phyloP scores from a whole-genome alignment of 257 asterid genomes.

The Salvia splendens region DNA sequence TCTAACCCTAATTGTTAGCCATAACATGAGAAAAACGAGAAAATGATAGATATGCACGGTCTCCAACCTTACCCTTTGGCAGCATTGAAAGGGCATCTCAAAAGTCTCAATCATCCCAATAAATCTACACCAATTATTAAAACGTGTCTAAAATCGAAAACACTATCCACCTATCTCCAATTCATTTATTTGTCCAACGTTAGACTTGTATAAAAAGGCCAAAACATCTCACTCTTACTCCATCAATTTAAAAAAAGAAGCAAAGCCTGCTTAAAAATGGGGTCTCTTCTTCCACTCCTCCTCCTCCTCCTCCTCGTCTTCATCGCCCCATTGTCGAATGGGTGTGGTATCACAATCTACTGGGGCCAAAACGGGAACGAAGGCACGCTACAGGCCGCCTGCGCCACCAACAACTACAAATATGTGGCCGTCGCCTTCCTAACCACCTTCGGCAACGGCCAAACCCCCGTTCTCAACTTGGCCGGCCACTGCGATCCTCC shows the following conservation, averaged over 20 bases:
- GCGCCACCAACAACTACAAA: slow-evolving; percentile 43
- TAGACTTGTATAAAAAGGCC: too few species aligned
- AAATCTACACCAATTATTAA: too few species aligned
- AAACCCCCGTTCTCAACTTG: slow-evolving; percentile 44
- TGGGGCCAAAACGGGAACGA: slow-evolving; percentile 70
- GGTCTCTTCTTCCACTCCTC: slow-evolving; percentile 18
- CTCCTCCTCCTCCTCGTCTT: slow-evolving; percentile 1
- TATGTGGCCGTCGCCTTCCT: slow-evolving; percentile 54
- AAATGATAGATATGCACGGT: too few species aligned
- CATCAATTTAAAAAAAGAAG: too few species aligned
- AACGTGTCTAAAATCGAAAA: neutral
- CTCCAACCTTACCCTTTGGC: neutral
- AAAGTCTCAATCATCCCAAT: neutral
- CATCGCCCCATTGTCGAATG: slow-evolving; percentile 23
- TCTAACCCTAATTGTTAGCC: too few species aligned
- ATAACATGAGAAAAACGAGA: too few species aligned
- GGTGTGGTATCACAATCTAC: slow-evolving; percentile 52
- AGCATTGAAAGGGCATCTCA: neutral
- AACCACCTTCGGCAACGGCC: slow-evolving; percentile 45
- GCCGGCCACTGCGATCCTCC: neutral
- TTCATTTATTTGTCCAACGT: too few species aligned
- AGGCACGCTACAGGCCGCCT: slow-evolving; percentile 44
- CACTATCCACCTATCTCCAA: too few species aligned
- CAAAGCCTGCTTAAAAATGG: slow-evolving; percentile 2
- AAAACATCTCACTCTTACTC: too few species aligned